phyloP scores from a whole-genome alignment of 2,329 filamentous ascomycete species.

The Rutstroemia sp. region DNA sequence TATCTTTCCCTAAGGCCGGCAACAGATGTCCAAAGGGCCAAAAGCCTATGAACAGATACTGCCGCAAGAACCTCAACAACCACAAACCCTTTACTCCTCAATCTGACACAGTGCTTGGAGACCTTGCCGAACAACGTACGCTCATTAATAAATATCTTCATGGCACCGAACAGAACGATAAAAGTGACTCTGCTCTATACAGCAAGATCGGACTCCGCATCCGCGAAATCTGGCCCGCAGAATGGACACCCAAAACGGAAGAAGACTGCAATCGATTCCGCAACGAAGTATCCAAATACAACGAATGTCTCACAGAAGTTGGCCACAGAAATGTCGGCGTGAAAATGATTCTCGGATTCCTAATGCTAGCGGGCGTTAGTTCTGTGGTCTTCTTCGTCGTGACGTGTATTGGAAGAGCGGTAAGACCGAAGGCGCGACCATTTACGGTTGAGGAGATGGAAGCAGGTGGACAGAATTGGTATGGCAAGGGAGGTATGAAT shows the following conservation, averaged over 20 bases:
- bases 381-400: conserved; percentile 2
- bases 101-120: not conserved
- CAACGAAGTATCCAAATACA: not conserved
- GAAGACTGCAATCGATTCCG: not conserved
- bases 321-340: not conserved
- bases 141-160: not conserved
- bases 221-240: conserved; percentile 1
- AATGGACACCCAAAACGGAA: conserved; percentile 1
- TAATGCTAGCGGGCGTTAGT: not conserved
- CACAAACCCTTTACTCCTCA: not conserved
- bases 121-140: not conserved
- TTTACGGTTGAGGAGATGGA: not conserved
- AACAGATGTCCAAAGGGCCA: not conserved
- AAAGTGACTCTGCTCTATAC: not conserved
- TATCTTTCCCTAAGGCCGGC: not conserved
- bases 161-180: not conserved
- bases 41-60: not conserved
- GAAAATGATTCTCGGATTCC: not conserved
- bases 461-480: not conserved
- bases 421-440: not conserved
- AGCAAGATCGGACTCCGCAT: not conserved
- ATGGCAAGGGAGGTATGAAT: not conserved
- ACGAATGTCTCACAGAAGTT: conserved; percentile 1
- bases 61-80: not conserved
- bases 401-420: not conserved